These are phyloP conservation scores for Diaporthe australafricana DNA, from an alignment of 2,329 filamentous ascomycete genomes.

Conservation along the genomic window DNA sequence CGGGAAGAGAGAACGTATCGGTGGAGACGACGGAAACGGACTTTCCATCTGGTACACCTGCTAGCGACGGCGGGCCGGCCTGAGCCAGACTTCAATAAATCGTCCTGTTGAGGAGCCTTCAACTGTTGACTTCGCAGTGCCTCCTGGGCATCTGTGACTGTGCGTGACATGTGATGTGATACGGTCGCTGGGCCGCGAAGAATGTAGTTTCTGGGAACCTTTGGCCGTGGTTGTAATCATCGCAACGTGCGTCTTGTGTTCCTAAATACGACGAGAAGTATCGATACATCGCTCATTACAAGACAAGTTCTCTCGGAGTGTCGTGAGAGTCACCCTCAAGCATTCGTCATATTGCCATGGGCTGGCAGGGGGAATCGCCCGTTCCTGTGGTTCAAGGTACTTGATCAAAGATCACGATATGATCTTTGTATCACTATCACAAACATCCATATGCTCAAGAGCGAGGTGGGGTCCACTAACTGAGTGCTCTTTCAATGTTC, in stretches of 20 bases:
- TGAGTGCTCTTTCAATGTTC: too few relatives aligned
- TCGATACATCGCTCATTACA: neutral
- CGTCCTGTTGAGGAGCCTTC: constrained; percentile 20
- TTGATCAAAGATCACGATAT: too few relatives aligned
- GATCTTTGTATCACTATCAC: neutral
- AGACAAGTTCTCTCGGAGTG: neutral
- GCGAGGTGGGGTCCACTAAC: neutral
- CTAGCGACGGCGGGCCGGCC: constrained; percentile 5
- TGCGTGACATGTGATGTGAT: neutral
- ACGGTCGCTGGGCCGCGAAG: neutral
- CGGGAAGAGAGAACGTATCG: neutral
- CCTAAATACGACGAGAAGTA: too few relatives aligned
- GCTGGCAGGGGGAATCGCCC: neutral
- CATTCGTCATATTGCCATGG: neutral
- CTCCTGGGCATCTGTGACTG: neutral
- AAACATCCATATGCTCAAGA: neutral
- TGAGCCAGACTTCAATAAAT: constrained; percentile 30
- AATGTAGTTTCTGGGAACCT: neutral
- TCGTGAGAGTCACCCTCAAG: neutral
- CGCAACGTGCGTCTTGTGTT: neutral
- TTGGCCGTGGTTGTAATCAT: neutral
- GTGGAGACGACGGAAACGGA: neutral
- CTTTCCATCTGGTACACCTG: constrained; percentile 23
- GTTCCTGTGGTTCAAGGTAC: neutral
- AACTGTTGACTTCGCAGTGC: neutral